phyloP scores from a whole-genome alignment of 352 stramenopile genomes.

The Elongisporangium prolatum region DNA sequence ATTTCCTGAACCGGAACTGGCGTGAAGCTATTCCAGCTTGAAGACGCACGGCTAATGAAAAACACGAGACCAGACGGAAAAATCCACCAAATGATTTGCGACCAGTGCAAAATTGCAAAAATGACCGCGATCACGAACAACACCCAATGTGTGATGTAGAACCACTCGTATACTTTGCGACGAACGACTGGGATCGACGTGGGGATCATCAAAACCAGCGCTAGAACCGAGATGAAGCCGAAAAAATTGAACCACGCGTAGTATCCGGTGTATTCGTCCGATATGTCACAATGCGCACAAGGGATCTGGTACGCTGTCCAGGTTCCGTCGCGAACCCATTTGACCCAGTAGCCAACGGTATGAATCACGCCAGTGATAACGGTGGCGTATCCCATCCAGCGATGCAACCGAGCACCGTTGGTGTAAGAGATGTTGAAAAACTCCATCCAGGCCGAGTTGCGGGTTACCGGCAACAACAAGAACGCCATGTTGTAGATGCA shows the following conservation, averaged over 20 bases:
- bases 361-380: conserved; percentile 46
- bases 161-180: conserved; percentile 49
- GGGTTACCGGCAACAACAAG: conserved; percentile 48
- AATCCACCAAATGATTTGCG: conserved; percentile 60
- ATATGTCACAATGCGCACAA: conserved; percentile 36
- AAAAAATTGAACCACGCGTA: conserved; percentile 68
- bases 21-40: conserved; percentile 35
- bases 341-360: conserved; percentile 42
- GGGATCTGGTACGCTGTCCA: conserved; percentile 41
- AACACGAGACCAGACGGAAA: conserved; percentile 40
- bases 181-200: conserved; percentile 51
- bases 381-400: conserved; percentile 55
- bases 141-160: conserved; percentile 55
- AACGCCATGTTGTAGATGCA: conserved; percentile 78
- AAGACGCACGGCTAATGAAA: conserved; percentile 45
- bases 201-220: conserved; percentile 47
- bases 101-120: conserved; percentile 54
- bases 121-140: conserved; percentile 49
- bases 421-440: conserved; percentile 61
- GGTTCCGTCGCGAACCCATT: conserved; percentile 34
- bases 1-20: conserved; percentile 34
- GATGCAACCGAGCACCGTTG: conserved; percentile 55
- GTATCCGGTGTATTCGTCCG: conserved; percentile 26
- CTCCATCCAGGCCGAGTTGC: conserved; percentile 63
- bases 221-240: conserved; percentile 36